These are phyloP conservation scores for Solanum neorickii DNA, from an alignment of 257 asterid species.

Conservation along the genomic window DNA sequence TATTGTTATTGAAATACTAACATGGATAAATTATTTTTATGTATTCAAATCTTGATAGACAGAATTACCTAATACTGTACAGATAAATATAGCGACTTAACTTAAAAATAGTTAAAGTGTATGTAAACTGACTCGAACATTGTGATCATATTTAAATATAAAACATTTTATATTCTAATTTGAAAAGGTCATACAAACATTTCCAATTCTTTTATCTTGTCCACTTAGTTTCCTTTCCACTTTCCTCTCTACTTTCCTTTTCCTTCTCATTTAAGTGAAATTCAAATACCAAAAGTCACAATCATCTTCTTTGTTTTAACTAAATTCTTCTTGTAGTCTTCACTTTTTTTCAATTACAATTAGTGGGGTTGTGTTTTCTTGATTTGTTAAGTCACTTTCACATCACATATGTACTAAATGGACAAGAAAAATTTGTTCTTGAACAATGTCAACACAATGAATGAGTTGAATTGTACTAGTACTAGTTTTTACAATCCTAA, in stretches of 20 bases:
- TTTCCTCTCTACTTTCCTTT: constrained; percentile 1
- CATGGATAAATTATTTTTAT: background rate
- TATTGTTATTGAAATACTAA: background rate
- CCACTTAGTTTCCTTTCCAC: constrained; percentile 33
- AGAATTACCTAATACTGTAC: fast-evolving
- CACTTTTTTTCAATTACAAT: background rate
- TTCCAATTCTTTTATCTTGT: constrained; percentile 12
- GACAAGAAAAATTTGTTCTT: constrained; percentile 24
- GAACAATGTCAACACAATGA: constrained; percentile 3
- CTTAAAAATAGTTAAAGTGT: background rate
- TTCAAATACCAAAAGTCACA: background rate
- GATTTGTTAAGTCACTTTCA: background rate
- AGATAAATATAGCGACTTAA: fast-evolving
- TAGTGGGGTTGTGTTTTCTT: background rate
- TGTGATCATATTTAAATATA: background rate
- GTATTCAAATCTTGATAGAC: background rate
- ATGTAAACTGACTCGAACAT: background rate
- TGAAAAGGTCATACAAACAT: constrained; percentile 30
- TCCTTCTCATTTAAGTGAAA: background rate
- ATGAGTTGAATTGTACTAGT: background rate
- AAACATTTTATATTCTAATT: background rate
- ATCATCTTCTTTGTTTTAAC: constrained; percentile 4
- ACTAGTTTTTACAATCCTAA: constrained; percentile 21
- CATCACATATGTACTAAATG: constrained; percentile 10
- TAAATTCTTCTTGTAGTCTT: background rate